These are phyloP conservation scores for Chlorencoelia australis DNA, from an alignment of 2,329 filamentous ascomycete species.

Conservation along the genomic window DNA sequence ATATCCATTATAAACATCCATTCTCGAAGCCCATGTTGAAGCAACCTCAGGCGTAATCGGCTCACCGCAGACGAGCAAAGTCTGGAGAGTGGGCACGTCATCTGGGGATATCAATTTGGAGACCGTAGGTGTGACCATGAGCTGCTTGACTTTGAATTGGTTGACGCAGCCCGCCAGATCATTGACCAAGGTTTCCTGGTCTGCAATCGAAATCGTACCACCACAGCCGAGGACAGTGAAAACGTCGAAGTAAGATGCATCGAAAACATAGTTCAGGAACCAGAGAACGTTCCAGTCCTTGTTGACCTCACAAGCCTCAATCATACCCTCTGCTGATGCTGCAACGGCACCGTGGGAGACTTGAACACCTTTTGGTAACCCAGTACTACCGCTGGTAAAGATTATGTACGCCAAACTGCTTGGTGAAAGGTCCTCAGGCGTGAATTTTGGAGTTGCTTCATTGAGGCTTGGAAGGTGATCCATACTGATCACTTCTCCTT, in stretches of 20 bases:
- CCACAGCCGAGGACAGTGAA: background rate
- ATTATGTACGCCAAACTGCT: conserved; percentile 11
- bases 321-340: conserved; percentile 3
- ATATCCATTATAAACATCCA: conserved; percentile 42
- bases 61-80: conserved; percentile 82
- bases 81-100: conserved; percentile 59
- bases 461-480: background rate
- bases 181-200: background rate
- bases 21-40: conserved; percentile 29
- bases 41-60: conserved; percentile 53
- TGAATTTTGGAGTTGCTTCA: background rate
- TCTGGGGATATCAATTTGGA: conserved; percentile 47
- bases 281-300: background rate
- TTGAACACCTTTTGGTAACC: conserved; percentile 15
- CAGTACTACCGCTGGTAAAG: conserved; percentile 14
- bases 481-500: background rate
- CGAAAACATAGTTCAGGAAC: background rate
- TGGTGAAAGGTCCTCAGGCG: background rate
- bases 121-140: background rate
- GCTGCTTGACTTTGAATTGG: background rate
- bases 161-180: background rate
- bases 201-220: background rate
- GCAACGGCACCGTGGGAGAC: conserved; percentile 9
- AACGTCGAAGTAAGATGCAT: background rate
- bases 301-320: conserved; percentile 2